Evolutionary conservation across 768 basidiomycete species (phyloP).

Genomic region (Rhodosporidiobolus sp.): DNA sequence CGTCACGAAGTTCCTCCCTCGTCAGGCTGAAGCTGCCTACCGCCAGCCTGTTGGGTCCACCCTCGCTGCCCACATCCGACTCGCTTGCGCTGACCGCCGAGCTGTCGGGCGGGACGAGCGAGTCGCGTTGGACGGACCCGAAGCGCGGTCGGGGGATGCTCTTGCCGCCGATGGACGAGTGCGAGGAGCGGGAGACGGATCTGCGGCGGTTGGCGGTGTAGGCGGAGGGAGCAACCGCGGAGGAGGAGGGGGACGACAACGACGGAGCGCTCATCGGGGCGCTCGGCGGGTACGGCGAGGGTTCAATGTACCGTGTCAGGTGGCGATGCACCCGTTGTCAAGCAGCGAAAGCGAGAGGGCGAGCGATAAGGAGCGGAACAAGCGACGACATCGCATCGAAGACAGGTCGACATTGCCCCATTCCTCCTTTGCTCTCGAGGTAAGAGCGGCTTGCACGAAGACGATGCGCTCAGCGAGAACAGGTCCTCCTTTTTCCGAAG

Average conservation of each 20-base stretch:
- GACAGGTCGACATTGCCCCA: no score
- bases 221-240: background rate
- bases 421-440: no score
- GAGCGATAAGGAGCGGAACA: background rate
- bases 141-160: conserved; percentile 8
- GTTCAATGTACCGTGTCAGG: no score
- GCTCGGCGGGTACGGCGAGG: no score
- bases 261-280: no score
- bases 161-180: conserved; percentile 28
- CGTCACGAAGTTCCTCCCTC: conserved; percentile 36
- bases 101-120: background rate
- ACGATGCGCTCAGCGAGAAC: no score
- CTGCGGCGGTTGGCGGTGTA: background rate
- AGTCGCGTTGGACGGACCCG: background rate
- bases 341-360: background rate
- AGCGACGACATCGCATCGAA: background rate
- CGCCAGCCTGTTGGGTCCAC: background rate
- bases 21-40: conserved; percentile 36
- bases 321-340: no score
- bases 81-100: conserved; percentile 14
- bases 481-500: background rate
- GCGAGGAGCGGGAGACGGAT: conserved; percentile 13
- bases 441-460: no score
- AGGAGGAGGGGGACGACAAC: background rate
- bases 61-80: conserved; percentile 9